phyloP scores from a whole-genome alignment of 257 asterid species.

The Solanum lignicaule region DNA sequence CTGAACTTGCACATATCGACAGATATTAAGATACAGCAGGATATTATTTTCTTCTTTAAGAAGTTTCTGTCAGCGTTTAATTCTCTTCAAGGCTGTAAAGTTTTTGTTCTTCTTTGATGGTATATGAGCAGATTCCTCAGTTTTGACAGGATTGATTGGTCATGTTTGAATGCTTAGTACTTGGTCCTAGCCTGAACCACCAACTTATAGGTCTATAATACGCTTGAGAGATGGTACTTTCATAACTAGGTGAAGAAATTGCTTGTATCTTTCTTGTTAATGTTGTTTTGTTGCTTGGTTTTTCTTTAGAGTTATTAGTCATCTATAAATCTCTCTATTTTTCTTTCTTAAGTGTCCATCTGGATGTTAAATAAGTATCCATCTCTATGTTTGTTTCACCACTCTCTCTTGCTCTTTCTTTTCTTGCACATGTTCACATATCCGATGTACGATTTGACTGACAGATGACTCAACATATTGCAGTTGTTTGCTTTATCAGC shows the following conservation, averaged over 20 bases:
- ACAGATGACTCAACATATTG: slow-evolving; percentile 2
- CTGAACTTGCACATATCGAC: not conserved
- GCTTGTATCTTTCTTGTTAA: not conserved
- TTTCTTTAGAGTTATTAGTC: not conserved
- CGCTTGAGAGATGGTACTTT: not conserved
- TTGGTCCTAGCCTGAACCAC: not conserved
- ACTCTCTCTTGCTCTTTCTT: not conserved
- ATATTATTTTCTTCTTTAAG: not conserved
- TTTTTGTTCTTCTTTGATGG: not conserved
- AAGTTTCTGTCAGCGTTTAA: not conserved
- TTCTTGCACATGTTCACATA: too few relatives aligned
- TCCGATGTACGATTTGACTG: too few relatives aligned
- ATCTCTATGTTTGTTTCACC: not conserved
- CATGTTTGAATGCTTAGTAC: not conserved
- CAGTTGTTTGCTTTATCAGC: slow-evolving; percentile 83
- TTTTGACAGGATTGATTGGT: not conserved
- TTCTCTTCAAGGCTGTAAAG: not conserved
- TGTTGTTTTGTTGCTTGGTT: not conserved
- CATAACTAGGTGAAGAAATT: not conserved
- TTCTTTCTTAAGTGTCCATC: not conserved
- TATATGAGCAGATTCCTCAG: not conserved
- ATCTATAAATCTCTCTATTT: not conserved
- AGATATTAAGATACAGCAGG: not conserved
- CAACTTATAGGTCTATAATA: not conserved
- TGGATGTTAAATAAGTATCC: not conserved